Conservation (phyloP, 139 green algal species). For the Prasinococcaceae sp. region DNA sequence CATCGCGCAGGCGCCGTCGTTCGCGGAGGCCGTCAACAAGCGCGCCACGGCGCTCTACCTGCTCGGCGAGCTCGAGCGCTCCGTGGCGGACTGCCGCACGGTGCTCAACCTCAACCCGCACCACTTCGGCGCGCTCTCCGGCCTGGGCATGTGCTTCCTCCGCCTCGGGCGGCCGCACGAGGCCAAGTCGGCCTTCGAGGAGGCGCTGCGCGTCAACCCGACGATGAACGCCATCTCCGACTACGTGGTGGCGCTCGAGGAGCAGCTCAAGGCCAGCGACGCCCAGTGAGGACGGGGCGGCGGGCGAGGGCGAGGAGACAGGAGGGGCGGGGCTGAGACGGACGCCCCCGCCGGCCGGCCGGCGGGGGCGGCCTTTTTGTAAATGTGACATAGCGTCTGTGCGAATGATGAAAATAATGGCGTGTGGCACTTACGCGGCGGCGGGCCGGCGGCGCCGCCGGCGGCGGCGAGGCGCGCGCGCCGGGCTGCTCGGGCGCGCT, state of each 20-base stretch:
- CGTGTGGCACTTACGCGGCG: too few species aligned
- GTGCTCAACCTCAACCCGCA: neutral
- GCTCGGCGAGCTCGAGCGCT: neutral
- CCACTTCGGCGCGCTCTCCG: neutral
- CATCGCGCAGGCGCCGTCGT: neutral
- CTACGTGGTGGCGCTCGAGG: neutral
- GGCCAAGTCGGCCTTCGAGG: neutral
- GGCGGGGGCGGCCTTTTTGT: too few species aligned
- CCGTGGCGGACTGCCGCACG: neutral
- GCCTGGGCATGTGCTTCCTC: conserved; percentile 1
- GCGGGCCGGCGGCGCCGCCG: too few species aligned
- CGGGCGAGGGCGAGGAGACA: too few species aligned
- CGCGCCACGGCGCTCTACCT: neutral
- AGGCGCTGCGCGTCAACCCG: neutral
- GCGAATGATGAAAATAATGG: too few species aligned
- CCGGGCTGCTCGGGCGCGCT: too few species aligned
- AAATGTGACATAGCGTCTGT: too few species aligned
- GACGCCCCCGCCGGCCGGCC: too few species aligned
- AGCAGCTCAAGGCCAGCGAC: too few species aligned
- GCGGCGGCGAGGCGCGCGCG: too few species aligned
- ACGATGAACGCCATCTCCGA: neutral
- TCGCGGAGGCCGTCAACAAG: neutral
- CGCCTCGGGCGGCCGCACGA: neutral
- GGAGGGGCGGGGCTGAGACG: too few species aligned
- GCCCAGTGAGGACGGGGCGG: too few species aligned